phyloP scores from a whole-genome alignment of 352 stramenopile species.

The Phytophthora multivora region DNA sequence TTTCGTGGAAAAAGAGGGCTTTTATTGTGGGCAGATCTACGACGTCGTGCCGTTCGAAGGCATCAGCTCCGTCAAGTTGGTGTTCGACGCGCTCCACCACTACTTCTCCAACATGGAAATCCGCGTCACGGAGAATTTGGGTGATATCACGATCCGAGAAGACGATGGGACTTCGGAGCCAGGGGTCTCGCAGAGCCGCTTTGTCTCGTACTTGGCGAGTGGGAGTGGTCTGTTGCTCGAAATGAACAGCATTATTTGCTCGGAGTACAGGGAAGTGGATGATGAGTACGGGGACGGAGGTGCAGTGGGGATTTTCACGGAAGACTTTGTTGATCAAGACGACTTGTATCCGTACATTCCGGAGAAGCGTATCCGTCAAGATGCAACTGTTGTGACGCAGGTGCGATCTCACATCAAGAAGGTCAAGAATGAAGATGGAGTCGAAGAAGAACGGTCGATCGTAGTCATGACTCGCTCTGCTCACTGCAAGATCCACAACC shows the following conservation, averaged over 20 bases:
- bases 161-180: slow-evolving; percentile 49
- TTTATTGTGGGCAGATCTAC: slow-evolving; percentile 41
- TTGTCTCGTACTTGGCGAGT: slow-evolving; percentile 34
- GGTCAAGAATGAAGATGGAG: slow-evolving; percentile 3
- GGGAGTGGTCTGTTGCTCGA: slow-evolving; percentile 33
- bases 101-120: slow-evolving; percentile 57
- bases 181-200: slow-evolving; percentile 44
- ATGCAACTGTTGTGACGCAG: slow-evolving; percentile 31
- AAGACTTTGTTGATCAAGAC: slow-evolving; percentile 43
- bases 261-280: slow-evolving; percentile 27
- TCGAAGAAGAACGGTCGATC: slow-evolving; percentile 23
- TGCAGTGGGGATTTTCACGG: slow-evolving; percentile 31
- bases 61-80: slow-evolving; percentile 34
- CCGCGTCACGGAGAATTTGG: slow-evolving; percentile 48
- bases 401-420: slow-evolving; percentile 23
- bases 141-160: slow-evolving; percentile 55
- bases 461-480: slow-evolving; percentile 31
- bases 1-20: slow-evolving; percentile 38
- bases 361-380: slow-evolving; percentile 30
- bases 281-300: slow-evolving; percentile 32
- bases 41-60: slow-evolving; percentile 46
- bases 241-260: slow-evolving; percentile 42
- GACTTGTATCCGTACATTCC: slow-evolving; percentile 40
- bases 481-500: slow-evolving; percentile 20
- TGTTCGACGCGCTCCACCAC: slow-evolving; percentile 47